Conservation (phyloP, 305 asterid species). For the Monarda citriodora region DNA sequence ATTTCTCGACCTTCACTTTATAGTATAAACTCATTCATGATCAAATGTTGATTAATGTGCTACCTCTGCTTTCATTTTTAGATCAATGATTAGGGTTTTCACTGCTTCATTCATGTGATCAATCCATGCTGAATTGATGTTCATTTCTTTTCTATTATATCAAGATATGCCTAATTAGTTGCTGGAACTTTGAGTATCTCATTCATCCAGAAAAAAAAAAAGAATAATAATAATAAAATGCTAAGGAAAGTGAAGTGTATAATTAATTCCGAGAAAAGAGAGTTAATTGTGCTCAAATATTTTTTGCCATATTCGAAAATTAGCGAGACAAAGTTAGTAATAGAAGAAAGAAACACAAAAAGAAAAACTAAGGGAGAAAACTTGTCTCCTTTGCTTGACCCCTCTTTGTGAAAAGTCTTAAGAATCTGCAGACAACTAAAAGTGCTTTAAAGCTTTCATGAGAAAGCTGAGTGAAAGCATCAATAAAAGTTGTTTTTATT, state of each 20-base stretch:
- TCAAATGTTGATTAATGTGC: not conserved
- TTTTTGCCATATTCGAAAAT: no score
- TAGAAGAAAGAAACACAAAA: not conserved
- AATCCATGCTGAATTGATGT: not conserved
- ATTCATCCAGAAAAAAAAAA: not conserved
- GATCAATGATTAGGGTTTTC: slow-evolving; percentile 3
- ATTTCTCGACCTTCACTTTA: not conserved
- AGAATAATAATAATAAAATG: not conserved
- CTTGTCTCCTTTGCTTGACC: slow-evolving; percentile 8
- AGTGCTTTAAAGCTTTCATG: slow-evolving; percentile 29
- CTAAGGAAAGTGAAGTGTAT: no score
- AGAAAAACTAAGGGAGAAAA: not conserved
- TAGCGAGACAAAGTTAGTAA: no score
- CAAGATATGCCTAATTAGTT: no score
- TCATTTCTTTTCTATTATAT: no score
- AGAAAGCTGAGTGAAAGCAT: slow-evolving; percentile 19
- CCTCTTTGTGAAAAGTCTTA: slow-evolving; percentile 1
- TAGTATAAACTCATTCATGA: not conserved
- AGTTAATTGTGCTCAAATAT: no score
- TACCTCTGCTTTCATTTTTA: not conserved
- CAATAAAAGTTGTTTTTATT: no score
- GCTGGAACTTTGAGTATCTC: slow-evolving; percentile 10
- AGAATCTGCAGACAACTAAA: slow-evolving; percentile 14
- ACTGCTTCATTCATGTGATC: not conserved
- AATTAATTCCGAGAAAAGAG: no score